Percentiles rank a stretch among this genome's conserved stretches.
These are phyloP conservation scores for Coemansia reversa DNA, from an alignment of 192 early-diverging fungal species.

Conservation along the genomic window DNA sequence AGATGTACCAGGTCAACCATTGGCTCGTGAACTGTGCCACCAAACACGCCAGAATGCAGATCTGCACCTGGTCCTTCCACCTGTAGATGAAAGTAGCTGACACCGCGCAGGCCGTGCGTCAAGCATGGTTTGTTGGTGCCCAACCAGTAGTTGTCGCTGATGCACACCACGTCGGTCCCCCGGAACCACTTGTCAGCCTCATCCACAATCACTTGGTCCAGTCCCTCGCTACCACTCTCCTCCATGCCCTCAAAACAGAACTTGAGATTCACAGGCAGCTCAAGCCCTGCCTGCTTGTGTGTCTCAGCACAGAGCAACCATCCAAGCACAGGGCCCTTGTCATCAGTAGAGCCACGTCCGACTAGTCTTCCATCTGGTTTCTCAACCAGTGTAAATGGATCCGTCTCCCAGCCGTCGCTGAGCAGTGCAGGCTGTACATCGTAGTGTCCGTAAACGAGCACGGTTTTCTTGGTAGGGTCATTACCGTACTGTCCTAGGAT, in stretches of 20 bases:
- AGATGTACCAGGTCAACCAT: slow-evolving; percentile 92
- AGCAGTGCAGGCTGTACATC: slow-evolving; percentile 93
- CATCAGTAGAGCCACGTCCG: slow-evolving; percentile 93
- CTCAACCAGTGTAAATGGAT: slow-evolving; percentile 89
- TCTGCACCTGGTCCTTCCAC: slow-evolving; percentile 85
- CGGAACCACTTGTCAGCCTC: slow-evolving; percentile 90
- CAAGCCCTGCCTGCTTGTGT: slow-evolving; percentile 85
- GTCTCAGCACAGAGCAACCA: slow-evolving; percentile 97
- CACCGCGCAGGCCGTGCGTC: slow-evolving; percentile 92
- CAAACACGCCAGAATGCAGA: slow-evolving; percentile 96
- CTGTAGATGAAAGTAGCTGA: slow-evolving; percentile 64
- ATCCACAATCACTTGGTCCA: slow-evolving; percentile 81
- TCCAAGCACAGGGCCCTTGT: slow-evolving; percentile 96
- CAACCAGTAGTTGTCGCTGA: slow-evolving; percentile 98
- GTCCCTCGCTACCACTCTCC: slow-evolving; percentile 86
- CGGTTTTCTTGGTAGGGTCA: slow-evolving; percentile 91
- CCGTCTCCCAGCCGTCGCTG: slow-evolving; percentile 86
- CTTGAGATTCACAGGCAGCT: slow-evolving; percentile 93
- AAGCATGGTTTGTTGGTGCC: slow-evolving; percentile 95
- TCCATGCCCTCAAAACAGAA: slow-evolving; percentile 99
- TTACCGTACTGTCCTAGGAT: slow-evolving; percentile 89
- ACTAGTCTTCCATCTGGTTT: slow-evolving; percentile 78
- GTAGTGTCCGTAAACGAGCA: slow-evolving; percentile 97
- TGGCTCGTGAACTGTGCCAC: slow-evolving; percentile 93
- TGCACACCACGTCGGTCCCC: slow-evolving; percentile 93